These are phyloP conservation scores for Rhodotorula kratochvilovae DNA, from an alignment of 768 basidiomycete species.

Conservation along the genomic window DNA sequence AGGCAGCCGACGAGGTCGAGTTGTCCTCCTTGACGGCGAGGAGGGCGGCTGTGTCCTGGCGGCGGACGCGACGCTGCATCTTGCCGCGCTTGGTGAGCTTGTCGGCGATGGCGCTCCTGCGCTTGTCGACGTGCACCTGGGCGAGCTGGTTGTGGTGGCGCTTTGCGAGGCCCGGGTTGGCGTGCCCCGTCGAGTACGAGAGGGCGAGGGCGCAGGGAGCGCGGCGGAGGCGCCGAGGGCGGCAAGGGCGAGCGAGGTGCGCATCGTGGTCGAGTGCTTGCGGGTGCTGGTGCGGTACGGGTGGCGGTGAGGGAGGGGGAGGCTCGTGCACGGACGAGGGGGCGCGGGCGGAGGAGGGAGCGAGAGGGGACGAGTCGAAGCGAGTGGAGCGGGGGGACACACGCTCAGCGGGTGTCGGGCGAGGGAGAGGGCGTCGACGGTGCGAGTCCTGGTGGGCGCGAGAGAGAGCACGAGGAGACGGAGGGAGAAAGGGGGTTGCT, in stretches of 20 bases:
- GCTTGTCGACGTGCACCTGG: not conserved
- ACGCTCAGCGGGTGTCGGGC: too few relatives aligned
- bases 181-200: not conserved
- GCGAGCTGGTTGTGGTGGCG: not conserved
- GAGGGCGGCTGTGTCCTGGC: not conserved
- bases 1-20: not conserved
- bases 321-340: too few relatives aligned
- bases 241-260: not conserved
- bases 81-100: slow-evolving; percentile 2
- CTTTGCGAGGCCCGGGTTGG: not conserved
- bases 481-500: not conserved
- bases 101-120: not conserved
- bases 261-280: not conserved
- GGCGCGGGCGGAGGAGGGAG: too few relatives aligned
- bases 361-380: too few relatives aligned
- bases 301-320: not conserved
- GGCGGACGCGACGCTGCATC: slow-evolving; percentile 8
- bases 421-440: too few relatives aligned
- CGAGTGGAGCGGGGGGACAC: too few relatives aligned
- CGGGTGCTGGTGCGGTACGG: not conserved
- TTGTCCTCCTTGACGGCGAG: too few relatives aligned
- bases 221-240: not conserved
- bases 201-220: not conserved
- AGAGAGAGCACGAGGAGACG: not conserved
- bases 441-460: too few relatives aligned